These are phyloP conservation scores for Phascolomyces articulosus DNA, from an alignment of 371 early-diverging fungal species.

Conservation along the genomic window DNA sequence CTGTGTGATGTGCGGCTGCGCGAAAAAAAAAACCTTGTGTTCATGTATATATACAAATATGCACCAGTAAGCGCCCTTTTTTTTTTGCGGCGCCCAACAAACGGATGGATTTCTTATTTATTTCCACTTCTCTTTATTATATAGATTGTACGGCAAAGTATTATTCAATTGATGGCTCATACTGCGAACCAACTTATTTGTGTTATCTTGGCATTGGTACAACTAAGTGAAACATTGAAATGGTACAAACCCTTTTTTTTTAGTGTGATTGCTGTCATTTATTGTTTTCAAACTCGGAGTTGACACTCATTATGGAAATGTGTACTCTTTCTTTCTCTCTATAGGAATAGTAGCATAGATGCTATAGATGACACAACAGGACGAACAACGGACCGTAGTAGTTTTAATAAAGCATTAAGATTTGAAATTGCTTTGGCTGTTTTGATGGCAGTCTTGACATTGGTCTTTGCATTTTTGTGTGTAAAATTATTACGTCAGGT, in stretches of 20 bases:
- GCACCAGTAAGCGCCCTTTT: not conserved
- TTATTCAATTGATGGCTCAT: conserved; percentile 53
- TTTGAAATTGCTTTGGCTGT: conserved; percentile 40
- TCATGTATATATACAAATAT: not conserved
- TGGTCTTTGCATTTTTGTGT: conserved; percentile 32
- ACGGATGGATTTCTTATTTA: not conserved
- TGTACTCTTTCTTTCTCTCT: too few species aligned
- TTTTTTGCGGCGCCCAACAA: not conserved
- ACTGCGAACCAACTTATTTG: conserved; percentile 32
- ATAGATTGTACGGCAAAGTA: conserved; percentile 52
- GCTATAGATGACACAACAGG: conserved; percentile 19
- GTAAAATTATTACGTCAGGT: conserved; percentile 39
- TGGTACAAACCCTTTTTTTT: conserved; percentile 26
- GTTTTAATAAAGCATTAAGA: conserved; percentile 31
- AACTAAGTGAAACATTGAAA: conserved; percentile 41
- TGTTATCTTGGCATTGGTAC: conserved; percentile 45
- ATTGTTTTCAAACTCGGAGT: not conserved
- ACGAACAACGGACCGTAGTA: conserved; percentile 15
- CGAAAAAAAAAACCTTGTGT: too few species aligned
- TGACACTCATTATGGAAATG: conserved; percentile 9
- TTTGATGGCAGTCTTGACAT: conserved; percentile 24
- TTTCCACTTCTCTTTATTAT: not conserved
- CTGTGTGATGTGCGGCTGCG: too few species aligned
- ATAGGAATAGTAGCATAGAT: conserved; percentile 22
- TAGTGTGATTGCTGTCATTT: not conserved